Percentiles rank a stretch among this genome's conserved stretches.
These are phyloP conservation scores for Pythium biforme DNA, from an alignment of 352 stramenopile genomes.

Conservation along the genomic window DNA sequence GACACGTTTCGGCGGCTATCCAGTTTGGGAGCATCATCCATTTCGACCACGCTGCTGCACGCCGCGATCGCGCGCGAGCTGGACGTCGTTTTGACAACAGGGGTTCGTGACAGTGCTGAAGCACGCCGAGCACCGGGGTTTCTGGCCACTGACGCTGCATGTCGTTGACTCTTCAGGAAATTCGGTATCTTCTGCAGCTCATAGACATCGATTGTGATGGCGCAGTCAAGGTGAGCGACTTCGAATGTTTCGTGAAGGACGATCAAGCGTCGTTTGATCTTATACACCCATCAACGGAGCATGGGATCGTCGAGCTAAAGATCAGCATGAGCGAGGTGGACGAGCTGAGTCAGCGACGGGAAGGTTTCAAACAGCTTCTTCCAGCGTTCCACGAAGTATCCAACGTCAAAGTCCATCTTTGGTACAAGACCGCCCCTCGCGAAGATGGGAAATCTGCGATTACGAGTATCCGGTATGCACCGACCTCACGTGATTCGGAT, in stretches of 20 bases:
- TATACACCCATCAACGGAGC: conserved; percentile 46
- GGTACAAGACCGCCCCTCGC: conserved; percentile 54
- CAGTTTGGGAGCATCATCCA: conserved; percentile 31
- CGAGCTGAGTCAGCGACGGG: conserved; percentile 47
- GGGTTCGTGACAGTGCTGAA: conserved; percentile 18
- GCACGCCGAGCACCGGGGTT: not conserved
- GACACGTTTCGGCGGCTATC: conserved; percentile 70
- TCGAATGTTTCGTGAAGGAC: conserved; percentile 74
- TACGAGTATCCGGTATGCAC: conserved; percentile 61
- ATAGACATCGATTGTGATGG: conserved; percentile 74
- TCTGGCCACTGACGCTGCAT: not conserved
- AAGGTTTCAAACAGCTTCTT: conserved; percentile 58
- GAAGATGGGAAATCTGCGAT: conserved; percentile 67
- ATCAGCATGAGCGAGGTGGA: conserved; percentile 63
- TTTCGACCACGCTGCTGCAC: conserved; percentile 63
- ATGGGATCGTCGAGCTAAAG: conserved; percentile 59
- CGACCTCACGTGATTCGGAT: conserved; percentile 63
- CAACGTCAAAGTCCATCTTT: conserved; percentile 50
- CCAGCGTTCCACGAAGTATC: conserved; percentile 55
- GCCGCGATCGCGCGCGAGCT: conserved; percentile 62
- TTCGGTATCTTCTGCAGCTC: conserved; percentile 56
- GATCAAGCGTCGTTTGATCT: conserved; percentile 49
- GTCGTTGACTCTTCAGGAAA: conserved; percentile 35
- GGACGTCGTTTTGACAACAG: conserved; percentile 75
- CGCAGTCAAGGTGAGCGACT: conserved; percentile 62